These are phyloP conservation scores for Paraglomus occultum DNA, from an alignment of 192 early-diverging fungal genomes.

Conservation along the genomic window DNA sequence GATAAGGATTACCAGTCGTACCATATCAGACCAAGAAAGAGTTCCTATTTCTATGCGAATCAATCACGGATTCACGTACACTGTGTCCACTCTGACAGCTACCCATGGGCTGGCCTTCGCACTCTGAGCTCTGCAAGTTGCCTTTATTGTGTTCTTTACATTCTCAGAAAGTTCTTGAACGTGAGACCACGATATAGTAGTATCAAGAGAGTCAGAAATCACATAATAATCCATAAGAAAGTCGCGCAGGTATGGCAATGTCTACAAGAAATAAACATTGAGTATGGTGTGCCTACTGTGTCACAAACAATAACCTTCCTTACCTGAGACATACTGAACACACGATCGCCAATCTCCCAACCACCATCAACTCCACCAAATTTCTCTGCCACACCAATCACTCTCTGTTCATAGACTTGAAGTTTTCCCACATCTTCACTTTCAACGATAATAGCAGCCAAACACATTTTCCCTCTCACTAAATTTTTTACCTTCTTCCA, in stretches of 20 bases:
- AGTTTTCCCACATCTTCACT: constrained; percentile 1
- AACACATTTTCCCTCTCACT: constrained; percentile 19
- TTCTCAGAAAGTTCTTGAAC: background rate
- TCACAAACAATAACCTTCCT: background rate
- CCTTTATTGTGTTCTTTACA: constrained; percentile 10
- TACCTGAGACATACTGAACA: constrained; percentile 20
- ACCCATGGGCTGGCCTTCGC: background rate
- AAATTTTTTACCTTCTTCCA: constrained; percentile 7
- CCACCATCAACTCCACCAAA: background rate
- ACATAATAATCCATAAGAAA: constrained; percentile 26
- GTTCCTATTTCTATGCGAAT: no score
- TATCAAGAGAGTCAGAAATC: constrained; percentile 3
- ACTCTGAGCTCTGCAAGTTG: constrained; percentile 7
- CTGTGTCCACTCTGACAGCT: background rate
- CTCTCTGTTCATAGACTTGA: background rate
- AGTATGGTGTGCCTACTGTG: no score
- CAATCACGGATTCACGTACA: background rate
- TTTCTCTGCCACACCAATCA: background rate
- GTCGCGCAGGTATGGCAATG: constrained; percentile 16
- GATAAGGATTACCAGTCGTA: no score
- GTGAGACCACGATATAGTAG: constrained; percentile 8
- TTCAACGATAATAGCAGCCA: constrained; percentile 10
- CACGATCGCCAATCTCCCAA: background rate
- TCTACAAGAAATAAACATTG: background rate
- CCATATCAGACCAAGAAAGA: no score